Evolutionary conservation across 2,329 filamentous ascomycete species (phyloP).

Genomic region (Ceratocystis ficicola): DNA sequence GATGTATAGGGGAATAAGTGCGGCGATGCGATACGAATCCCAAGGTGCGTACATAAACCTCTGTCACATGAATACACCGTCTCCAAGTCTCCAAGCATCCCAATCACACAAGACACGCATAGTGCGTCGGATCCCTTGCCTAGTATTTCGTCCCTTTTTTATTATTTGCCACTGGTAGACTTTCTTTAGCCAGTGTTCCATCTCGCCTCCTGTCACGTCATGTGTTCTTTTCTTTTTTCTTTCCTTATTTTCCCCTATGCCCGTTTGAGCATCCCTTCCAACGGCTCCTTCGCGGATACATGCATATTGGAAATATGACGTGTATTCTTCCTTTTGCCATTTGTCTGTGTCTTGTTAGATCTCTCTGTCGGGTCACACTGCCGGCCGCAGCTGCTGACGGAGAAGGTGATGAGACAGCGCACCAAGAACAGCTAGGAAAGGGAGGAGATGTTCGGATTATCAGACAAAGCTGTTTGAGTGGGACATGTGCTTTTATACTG

Average conservation of each 20-base stretch:
- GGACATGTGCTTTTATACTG: background rate
- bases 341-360: background rate
- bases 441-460: background rate
- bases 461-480: slow-evolving; percentile 5
- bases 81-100: background rate
- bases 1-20: slow-evolving; percentile 19
- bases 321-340: background rate
- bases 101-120: background rate
- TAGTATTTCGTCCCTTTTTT: background rate
- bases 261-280: background rate
- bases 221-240: background rate
- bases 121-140: background rate
- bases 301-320: slow-evolving; percentile 2
- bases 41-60: slow-evolving; percentile 18
- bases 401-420: background rate
- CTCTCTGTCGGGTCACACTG: background rate
- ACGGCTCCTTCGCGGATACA: background rate
- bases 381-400: background rate
- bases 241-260: background rate
- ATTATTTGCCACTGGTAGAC: background rate
- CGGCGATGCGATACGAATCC: slow-evolving; percentile 17
- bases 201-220: background rate
- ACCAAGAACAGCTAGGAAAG: background rate
- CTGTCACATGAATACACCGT: slow-evolving; percentile 23
- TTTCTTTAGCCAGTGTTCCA: background rate